phyloP scores from a whole-genome alignment of 495 filamentous ascomycete genomes.

The Polyplosphaeria fusca region DNA sequence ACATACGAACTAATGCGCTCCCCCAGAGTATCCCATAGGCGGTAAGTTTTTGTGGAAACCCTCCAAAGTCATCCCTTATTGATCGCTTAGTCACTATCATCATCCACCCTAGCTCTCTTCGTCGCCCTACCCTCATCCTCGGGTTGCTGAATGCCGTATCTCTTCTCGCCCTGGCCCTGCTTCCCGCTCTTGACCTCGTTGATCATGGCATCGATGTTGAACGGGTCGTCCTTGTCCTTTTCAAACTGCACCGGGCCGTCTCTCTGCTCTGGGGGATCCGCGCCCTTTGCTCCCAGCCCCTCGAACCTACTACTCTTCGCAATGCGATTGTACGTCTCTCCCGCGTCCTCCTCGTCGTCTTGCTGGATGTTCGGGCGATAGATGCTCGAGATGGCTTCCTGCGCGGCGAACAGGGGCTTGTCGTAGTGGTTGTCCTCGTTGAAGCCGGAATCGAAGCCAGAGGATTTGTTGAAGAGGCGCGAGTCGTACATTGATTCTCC shows the following conservation, averaged over 20 bases:
- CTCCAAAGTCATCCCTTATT: no score
- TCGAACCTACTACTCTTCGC: conserved; percentile 81
- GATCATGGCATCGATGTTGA: conserved; percentile 91
- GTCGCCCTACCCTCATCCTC: conserved; percentile 61
- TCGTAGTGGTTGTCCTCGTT: conserved; percentile 98
- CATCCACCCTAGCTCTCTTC: conserved; percentile 78
- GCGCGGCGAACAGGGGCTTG: conserved; percentile 93
- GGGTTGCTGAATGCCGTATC: conserved; percentile 82
- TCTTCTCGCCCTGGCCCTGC: conserved; percentile 61
- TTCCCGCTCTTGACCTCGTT: conserved; percentile 62
- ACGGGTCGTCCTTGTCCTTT: conserved; percentile 82
- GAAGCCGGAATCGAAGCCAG: conserved; percentile 83
- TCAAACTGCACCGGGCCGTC: conserved; percentile 98
- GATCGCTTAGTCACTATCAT: conserved; percentile 55
- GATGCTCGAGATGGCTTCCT: conserved; percentile 92
- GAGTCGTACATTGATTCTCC: conserved; percentile 96
- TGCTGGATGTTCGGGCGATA: conserved; percentile 77
- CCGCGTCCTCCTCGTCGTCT: conserved; percentile 74
- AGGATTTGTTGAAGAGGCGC: conserved; percentile 88
- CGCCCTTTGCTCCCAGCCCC: conserved; percentile 87
- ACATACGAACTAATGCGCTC: no score
- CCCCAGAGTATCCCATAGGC: no score
- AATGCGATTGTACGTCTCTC: conserved; percentile 81
- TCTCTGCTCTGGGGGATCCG: conserved; percentile 58
- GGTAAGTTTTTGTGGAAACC: no score